Percentiles rank a stretch among this genome's conserved stretches.
These are phyloP conservation scores for Geotrichum citri-aurantii DNA, from an alignment of 1,139 yeast species.

Conservation along the genomic window DNA sequence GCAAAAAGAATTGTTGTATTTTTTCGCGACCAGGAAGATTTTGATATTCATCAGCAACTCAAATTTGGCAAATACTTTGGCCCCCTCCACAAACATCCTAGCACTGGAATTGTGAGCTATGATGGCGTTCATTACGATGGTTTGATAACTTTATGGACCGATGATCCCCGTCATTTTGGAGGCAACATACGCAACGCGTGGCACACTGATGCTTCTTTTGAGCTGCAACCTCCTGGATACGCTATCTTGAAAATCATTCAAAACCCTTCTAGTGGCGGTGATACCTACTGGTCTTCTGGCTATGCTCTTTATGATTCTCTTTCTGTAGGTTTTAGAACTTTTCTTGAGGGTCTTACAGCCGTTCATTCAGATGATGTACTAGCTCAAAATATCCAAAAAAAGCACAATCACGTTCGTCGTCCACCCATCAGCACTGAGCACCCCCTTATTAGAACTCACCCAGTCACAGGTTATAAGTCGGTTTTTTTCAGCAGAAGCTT, in stretches of 20 bases:
- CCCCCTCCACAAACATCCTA: constrained; percentile 40
- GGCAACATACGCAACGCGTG: constrained; percentile 28
- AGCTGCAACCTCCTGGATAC: constrained; percentile 43
- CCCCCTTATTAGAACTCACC: constrained; percentile 45
- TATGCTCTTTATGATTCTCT: constrained; percentile 44
- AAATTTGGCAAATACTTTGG: constrained; percentile 45
- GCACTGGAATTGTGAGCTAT: constrained; percentile 44
- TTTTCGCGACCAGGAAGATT: constrained; percentile 54
- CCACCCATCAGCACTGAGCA: constrained; percentile 35
- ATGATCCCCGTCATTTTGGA: neutral
- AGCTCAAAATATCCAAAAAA: constrained; percentile 31
- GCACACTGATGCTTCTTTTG: constrained; percentile 47
- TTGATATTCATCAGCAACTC: constrained; percentile 48
- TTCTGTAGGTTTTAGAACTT: constrained; percentile 40
- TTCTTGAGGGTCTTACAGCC: constrained; percentile 38
- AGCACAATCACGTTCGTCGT: constrained; percentile 20
- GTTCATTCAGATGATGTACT: constrained; percentile 21
- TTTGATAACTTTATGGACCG: constrained; percentile 43
- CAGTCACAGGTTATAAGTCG: constrained; percentile 46
- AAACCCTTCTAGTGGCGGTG: constrained; percentile 44
- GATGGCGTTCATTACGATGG: constrained; percentile 46
- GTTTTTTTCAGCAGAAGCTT: constrained; percentile 41
- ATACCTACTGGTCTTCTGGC: constrained; percentile 45
- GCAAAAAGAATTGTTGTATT: constrained; percentile 64
- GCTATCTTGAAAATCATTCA: constrained; percentile 43